Evolutionary conservation across 83 land plant genomes (phyloP).

Genomic region (Diphasiastrum complanatum): DNA sequence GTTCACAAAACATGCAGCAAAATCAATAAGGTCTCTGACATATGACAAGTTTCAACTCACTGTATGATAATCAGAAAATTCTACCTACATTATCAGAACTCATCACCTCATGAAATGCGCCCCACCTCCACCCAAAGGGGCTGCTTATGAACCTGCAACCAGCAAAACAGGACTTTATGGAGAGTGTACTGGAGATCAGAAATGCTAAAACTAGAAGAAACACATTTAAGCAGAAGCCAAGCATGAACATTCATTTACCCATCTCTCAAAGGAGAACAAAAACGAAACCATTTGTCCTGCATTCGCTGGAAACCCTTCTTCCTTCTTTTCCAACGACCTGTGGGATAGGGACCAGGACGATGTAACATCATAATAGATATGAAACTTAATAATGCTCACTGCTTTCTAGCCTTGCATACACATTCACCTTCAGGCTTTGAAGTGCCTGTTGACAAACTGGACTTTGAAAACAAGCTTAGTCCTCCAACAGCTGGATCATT

Average conservation of each 20-base stretch:
- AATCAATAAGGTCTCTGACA: too few species aligned
- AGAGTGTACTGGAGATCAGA: too few species aligned
- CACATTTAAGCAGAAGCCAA: too few species aligned
- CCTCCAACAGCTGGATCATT: slow-evolving; percentile 28
- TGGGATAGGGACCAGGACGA: not conserved
- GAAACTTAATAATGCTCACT: too few species aligned
- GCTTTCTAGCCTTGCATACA: too few species aligned
- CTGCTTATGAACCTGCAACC: slow-evolving; percentile 39
- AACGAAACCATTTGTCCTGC: slow-evolving; percentile 23
- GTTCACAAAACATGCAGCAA: too few species aligned
- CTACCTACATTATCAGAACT: too few species aligned
- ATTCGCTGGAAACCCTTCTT: slow-evolving; percentile 30
- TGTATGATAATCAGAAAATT: too few species aligned
- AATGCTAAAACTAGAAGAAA: too few species aligned
- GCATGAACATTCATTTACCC: slow-evolving; percentile 9
- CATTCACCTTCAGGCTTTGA: slow-evolving; percentile 19
- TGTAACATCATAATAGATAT: too few species aligned
- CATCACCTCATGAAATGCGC: slow-evolving; percentile 46
- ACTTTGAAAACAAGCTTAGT: slow-evolving; percentile 15
- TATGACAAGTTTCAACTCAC: too few species aligned
- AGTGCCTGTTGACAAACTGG: slow-evolving; percentile 10
- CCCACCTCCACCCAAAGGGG: slow-evolving; percentile 41
- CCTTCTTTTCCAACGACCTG: slow-evolving; percentile 34
- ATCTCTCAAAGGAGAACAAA: slow-evolving; percentile 26
- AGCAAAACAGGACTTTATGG: too few species aligned